Conservation (phyloP, 495 filamentous ascomycete genomes). For the Glarea lozoyensis region DNA sequence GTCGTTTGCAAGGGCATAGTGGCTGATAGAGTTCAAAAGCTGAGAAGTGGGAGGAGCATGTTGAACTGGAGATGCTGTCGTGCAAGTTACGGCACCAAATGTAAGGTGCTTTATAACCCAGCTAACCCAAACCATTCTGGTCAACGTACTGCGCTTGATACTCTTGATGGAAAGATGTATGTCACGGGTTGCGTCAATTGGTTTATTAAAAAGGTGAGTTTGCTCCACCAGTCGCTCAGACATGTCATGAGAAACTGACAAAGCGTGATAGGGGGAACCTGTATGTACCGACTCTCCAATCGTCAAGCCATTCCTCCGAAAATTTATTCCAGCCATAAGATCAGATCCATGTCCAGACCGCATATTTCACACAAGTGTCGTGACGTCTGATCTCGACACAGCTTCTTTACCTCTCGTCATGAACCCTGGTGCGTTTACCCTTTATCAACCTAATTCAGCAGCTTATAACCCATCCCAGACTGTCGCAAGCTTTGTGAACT, state of each 20-base stretch:
- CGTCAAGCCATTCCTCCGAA: constrained; percentile 28
- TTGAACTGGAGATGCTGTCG: constrained; percentile 41
- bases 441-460: background rate
- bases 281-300: constrained; percentile 28
- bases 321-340: constrained; percentile 20
- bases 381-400: constrained; percentile 23
- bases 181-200: constrained; percentile 7
- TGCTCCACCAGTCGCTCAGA: background rate
- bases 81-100: constrained; percentile 46
- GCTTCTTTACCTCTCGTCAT: constrained; percentile 24
- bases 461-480: constrained; percentile 17
- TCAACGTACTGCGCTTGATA: constrained; percentile 18
- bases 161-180: constrained; percentile 16
- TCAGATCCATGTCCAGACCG: constrained; percentile 17
- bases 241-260: background rate
- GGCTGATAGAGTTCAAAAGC: constrained; percentile 41
- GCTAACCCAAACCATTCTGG: constrained; percentile 13
- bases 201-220: constrained; percentile 12
- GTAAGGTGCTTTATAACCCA: constrained; percentile 36
- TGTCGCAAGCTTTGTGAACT: constrained; percentile 28
- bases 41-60: constrained; percentile 31
- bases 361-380: constrained; percentile 28
- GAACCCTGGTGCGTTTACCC: constrained; percentile 16
- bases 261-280: constrained; percentile 24
- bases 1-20: constrained; percentile 49